Conservation (phyloP, 1,284 basidiomycete genomes). For the Tilletiaria anomala region DNA sequence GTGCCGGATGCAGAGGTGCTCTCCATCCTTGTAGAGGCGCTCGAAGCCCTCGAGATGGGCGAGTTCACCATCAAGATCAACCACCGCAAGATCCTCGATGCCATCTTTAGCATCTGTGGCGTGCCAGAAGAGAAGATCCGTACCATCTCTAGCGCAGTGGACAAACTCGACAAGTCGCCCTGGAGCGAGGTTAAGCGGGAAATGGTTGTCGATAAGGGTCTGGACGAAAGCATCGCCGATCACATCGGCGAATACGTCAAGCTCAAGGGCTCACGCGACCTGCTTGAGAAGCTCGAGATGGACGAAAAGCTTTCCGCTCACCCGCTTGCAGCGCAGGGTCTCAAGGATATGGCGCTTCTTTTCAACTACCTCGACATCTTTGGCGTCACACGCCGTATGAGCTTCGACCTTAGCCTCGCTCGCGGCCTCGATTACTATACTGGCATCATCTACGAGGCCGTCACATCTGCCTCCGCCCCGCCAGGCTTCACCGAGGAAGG, state of each 20-base stretch:
- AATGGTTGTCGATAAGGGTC: slow-evolving; percentile 89
- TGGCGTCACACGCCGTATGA: slow-evolving; percentile 58
- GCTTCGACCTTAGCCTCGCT: slow-evolving; percentile 89
- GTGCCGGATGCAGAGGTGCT: slow-evolving; percentile 89
- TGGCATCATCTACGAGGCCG: slow-evolving; percentile 94
- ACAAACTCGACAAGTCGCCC: slow-evolving; percentile 88
- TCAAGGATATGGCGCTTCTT: slow-evolving; percentile 76
- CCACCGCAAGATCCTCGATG: slow-evolving; percentile 92
- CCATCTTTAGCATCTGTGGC: slow-evolving; percentile 90
- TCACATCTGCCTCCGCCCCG: slow-evolving; percentile 81
- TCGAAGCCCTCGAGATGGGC: slow-evolving; percentile 63
- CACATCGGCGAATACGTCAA: slow-evolving; percentile 94
- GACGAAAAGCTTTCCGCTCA: slow-evolving; percentile 60
- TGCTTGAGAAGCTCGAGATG: slow-evolving; percentile 49
- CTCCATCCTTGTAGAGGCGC: slow-evolving; percentile 64
- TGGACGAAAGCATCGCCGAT: slow-evolving; percentile 71
- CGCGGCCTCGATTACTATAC: slow-evolving; percentile 97
- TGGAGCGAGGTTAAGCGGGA: slow-evolving; percentile 89
- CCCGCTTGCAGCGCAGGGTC: slow-evolving; percentile 58
- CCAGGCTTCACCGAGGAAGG: slow-evolving; percentile 52
- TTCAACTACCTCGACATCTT: slow-evolving; percentile 75
- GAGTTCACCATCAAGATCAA: slow-evolving; percentile 89
- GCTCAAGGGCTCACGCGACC: slow-evolving; percentile 55
- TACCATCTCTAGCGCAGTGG: slow-evolving; percentile 88
- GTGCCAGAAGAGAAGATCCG: slow-evolving; percentile 83